Evolutionary conservation across 2,329 filamentous ascomycete genomes (phyloP).

Genomic region (Biscogniauxia mediterranea): DNA sequence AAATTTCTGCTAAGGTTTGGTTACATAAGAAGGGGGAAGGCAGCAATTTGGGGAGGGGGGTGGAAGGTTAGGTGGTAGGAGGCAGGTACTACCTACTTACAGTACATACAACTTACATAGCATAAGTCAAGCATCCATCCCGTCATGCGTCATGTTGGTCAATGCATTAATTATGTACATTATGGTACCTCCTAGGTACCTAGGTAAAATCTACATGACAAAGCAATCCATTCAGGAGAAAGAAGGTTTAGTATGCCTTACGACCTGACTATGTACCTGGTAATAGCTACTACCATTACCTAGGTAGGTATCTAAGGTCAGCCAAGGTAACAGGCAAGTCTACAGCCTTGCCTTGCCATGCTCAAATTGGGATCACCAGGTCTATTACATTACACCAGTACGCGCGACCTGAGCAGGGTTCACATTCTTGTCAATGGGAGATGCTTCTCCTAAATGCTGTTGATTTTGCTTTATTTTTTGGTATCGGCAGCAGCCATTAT

Average conservation of each 20-base stretch:
- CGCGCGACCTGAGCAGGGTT: background rate
- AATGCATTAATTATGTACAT: background rate
- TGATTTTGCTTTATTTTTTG: conserved; percentile 28
- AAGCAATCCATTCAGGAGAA: too few species aligned
- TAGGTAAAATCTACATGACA: too few species aligned
- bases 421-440: background rate
- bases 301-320: background rate
- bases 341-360: background rate
- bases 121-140: too few species aligned
- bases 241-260: background rate
- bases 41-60: too few species aligned
- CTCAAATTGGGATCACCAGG: background rate
- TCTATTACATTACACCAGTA: background rate
- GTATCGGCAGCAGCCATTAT: conserved; percentile 22
- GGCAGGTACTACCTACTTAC: too few species aligned
- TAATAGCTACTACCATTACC: background rate
- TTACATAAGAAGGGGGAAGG: background rate
- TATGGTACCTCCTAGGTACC: too few species aligned
- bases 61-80: background rate
- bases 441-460: conserved; percentile 6
- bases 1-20: background rate
- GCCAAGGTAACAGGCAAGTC: background rate
- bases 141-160: background rate
- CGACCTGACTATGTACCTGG: too few species aligned
- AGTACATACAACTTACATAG: too few species aligned